Percentiles rank a stretch among this genome's conserved stretches.
phyloP scores from a whole-genome alignment of 1,284 basidiomycete genomes.

The Fomitopsis schrenkii region DNA sequence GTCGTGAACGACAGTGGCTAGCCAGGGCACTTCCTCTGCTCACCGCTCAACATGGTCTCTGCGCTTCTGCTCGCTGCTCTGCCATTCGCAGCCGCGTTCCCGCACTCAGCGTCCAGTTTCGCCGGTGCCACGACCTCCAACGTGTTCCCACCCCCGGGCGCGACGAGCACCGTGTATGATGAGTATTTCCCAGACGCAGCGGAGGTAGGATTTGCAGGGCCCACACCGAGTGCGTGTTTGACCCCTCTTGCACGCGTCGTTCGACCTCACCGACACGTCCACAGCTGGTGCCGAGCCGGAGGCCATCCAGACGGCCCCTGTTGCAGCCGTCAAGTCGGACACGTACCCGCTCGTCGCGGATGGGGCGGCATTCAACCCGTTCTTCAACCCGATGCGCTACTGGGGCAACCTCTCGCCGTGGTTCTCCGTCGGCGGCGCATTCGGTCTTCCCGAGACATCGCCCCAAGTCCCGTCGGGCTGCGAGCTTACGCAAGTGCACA shows the following conservation, averaged over 20 bases:
- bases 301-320: conserved; percentile 25
- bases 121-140: conserved; percentile 24
- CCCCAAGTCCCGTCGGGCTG: conserved; percentile 48
- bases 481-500: conserved; percentile 45
- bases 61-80: conserved; percentile 6
- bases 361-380: conserved; percentile 2
- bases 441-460: conserved; percentile 48
- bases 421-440: conserved; percentile 46
- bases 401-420: conserved; percentile 59
- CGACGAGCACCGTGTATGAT: conserved; percentile 20
- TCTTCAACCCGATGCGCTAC: conserved; percentile 27
- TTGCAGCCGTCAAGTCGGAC: conserved; percentile 17
- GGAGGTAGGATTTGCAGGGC: conserved; percentile 25
- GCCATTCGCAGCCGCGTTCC: conserved; percentile 5
- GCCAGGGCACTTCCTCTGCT: background rate
- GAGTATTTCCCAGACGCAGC: conserved; percentile 24
- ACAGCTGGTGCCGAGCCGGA: conserved; percentile 24
- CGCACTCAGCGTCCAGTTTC: conserved; percentile 18
- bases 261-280: background rate
- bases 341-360: conserved; percentile 20
- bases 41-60: conserved; percentile 1
- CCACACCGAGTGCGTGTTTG: conserved; percentile 25
- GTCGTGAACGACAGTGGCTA: background rate
- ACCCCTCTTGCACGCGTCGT: background rate
- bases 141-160: conserved; percentile 24